Evolutionary conservation across 176 grass and related monocot genomes (phyloP), one percentile per base, ranked within the genome.

Genomic region (Rhynchospora breviuscula): DNA sequence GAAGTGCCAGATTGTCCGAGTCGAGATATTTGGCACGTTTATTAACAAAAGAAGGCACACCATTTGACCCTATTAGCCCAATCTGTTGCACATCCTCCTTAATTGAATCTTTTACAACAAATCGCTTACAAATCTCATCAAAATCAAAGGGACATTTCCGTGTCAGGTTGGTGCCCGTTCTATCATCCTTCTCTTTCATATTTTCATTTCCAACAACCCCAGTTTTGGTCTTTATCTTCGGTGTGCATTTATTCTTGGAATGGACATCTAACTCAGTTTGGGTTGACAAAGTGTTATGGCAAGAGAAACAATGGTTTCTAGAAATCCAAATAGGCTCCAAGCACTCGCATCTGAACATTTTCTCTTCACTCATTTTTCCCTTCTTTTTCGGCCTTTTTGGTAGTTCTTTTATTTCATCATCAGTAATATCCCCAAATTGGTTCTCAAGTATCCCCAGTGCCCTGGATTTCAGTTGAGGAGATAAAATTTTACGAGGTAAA

Each of bases 311-410:
- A 57, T 98, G 96, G 25, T 90, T 56, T 79, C 89, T 73, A 89
- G 89, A 93, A 95, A 90, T 87, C 91, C 89, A 95, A 79, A 91
- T 51, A 68, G 89, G 89, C 81, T 98, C 96, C 56, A 98, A 91
- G 83, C 93, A 98, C 85, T 95, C 88, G 11, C 96, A 95, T 66
- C 85, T 91, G 75, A 88, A 88, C 59, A 88, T 73, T 88, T 78
- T 97, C 81, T 89, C 92, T 76, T 94, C 92, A 87, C 75, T 82
- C 15, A 77, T 53, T 82, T 94, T 91, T 77, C 59, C 75, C 35
- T 94, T 97, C 84, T 63, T 92, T 79, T 83, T 90, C 75, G 56
- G 86, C 78, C 40, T 89, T 90, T 88, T 97, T 29, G 84, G 85
- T 19, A 85, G 71, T 83, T 97, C 92, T 86, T 76, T 89, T 44